Evolutionary conservation across 768 basidiomycete genomes (phyloP).

Genomic region (Fomitopsis pulvina): DNA sequence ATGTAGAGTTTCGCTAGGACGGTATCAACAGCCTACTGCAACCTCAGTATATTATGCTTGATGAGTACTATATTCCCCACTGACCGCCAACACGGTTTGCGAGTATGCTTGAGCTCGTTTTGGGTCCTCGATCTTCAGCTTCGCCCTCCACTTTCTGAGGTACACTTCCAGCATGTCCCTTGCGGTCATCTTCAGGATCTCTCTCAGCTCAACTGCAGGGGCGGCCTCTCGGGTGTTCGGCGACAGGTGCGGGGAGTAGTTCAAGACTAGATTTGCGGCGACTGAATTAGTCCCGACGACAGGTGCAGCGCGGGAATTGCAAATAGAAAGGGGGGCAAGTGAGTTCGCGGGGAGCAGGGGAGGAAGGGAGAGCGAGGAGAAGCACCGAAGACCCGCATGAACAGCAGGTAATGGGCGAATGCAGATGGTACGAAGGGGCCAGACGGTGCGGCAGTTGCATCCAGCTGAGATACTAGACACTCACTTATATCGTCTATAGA

Average conservation of each 20-base stretch:
- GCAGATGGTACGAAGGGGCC: not conserved
- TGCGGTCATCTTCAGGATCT: constrained; percentile 58
- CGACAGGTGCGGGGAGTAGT: constrained; percentile 82
- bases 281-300: constrained; percentile 75
- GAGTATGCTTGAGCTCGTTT: constrained; percentile 14
- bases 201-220: constrained; percentile 61
- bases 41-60: not conserved
- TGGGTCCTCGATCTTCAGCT: constrained; percentile 32
- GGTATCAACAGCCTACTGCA: constrained; percentile 67
- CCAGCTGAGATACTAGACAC: constrained; percentile 31
- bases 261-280: constrained; percentile 82
- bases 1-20: constrained; percentile 72
- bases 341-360: constrained; percentile 15
- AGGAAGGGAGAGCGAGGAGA: constrained; percentile 15
- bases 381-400: constrained; percentile 9
- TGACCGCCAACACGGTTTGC: constrained; percentile 16
- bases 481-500: constrained; percentile 83
- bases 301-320: constrained; percentile 24
- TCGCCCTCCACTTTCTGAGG: constrained; percentile 52
- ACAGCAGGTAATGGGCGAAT: not conserved
- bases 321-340: constrained; percentile 15
- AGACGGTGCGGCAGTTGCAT: constrained; percentile 5
- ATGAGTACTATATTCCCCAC: not conserved
- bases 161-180: constrained; percentile 70
- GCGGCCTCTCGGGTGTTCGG: constrained; percentile 64